These are phyloP conservation scores for Cicer bijugum DNA, from an alignment of 306 rosid species.

Conservation along the genomic window DNA sequence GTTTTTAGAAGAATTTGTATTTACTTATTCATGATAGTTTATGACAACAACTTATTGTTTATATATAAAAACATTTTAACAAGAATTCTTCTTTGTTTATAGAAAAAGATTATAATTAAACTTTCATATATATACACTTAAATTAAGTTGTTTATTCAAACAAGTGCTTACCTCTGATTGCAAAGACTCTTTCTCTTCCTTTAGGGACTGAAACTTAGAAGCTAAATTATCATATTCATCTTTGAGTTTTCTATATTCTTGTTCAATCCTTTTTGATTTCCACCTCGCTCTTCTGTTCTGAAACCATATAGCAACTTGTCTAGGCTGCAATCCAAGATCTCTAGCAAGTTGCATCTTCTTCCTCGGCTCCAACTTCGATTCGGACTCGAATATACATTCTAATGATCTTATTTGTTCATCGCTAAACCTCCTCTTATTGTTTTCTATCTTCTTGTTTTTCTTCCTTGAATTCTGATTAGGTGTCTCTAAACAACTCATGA, in stretches of 20 bases:
- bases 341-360: conserved; percentile 80
- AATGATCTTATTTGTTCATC: conserved; percentile 75
- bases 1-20: too few relatives aligned
- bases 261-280: conserved; percentile 84
- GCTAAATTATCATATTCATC: conserved; percentile 67
- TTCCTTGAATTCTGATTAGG: conserved; percentile 44
- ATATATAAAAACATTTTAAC: too few relatives aligned
- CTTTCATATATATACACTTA: neutral
- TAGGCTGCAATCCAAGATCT: conserved; percentile 89
- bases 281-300: conserved; percentile 97
- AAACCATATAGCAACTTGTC: conserved; percentile 96
- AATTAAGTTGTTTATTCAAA: neutral
- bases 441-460: conserved; percentile 62
- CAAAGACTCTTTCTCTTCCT: conserved; percentile 78
- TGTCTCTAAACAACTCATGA: conserved; percentile 38
- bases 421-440: conserved; percentile 70
- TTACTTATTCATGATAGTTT: too few relatives aligned
- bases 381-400: conserved; percentile 76
- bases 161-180: conserved; percentile 60
- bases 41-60: too few relatives aligned
- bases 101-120: too few relatives aligned
- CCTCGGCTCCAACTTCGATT: conserved; percentile 82
- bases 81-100: too few relatives aligned
- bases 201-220: conserved; percentile 63
- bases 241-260: conserved; percentile 66